A percentile compares a stretch with the other conserved stretches of the same genome.
Conservation (phyloP, 2,329 filamentous ascomycete genomes). For the Ramularia endophylla region DNA sequence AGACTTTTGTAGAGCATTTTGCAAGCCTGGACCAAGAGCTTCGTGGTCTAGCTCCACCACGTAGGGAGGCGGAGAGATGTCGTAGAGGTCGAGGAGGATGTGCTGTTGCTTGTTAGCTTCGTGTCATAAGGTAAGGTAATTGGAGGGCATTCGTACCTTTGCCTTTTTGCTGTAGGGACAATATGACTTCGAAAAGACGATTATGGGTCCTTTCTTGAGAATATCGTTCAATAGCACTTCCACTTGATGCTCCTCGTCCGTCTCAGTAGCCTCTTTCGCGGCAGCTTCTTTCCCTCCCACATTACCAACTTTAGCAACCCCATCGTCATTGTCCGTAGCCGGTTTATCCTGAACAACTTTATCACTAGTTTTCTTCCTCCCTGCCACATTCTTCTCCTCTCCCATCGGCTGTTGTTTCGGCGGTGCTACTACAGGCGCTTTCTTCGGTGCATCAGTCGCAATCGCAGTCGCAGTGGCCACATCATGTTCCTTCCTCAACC, state of each 20-base stretch:
- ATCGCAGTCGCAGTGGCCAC: constrained; percentile 10
- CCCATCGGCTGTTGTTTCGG: constrained; percentile 10
- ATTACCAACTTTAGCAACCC: constrained; percentile 43
- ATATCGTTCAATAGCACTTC: constrained; percentile 70
- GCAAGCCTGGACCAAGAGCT: constrained; percentile 62
- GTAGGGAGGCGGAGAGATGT: constrained; percentile 72
- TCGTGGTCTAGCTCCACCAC: constrained; percentile 90
- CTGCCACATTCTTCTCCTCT: constrained; percentile 49
- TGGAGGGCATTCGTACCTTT: constrained; percentile 47
- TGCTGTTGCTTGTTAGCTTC: constrained; percentile 29
- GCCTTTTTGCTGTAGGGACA: constrained; percentile 82
- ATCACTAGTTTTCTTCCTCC: constrained; percentile 46
- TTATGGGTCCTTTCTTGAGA: constrained; percentile 77
- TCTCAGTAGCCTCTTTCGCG: constrained; percentile 33
- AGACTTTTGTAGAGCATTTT: constrained; percentile 62
- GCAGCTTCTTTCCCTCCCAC: constrained; percentile 34
- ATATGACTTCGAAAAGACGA: constrained; percentile 94
- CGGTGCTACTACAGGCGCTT: constrained; percentile 10
- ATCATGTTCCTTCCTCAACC: constrained; percentile 29
- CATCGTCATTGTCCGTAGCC: constrained; percentile 34
- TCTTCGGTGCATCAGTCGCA: too few species aligned
- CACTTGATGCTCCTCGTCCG: constrained; percentile 56
- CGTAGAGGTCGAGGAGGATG: constrained; percentile 77
- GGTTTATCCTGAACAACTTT: constrained; percentile 29
- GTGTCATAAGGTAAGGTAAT: too few species aligned